These are phyloP conservation scores for Neurospora sp. DNA, from an alignment of 2,329 filamentous ascomycete species.

Conservation along the genomic window DNA sequence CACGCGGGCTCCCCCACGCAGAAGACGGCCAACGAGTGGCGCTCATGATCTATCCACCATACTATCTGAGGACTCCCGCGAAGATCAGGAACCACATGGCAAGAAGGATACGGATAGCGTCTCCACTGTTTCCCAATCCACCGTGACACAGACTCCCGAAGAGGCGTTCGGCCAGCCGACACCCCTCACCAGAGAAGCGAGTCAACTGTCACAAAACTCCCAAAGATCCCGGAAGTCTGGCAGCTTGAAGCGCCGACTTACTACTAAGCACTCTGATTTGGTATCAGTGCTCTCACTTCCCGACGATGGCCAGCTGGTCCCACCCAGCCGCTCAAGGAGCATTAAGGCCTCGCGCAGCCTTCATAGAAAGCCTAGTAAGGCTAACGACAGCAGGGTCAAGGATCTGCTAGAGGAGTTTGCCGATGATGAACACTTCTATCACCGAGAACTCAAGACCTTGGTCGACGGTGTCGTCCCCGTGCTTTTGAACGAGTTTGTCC, in stretches of 20 bases:
- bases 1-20: conserved; percentile 15
- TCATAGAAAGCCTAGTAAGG: conserved; percentile 58
- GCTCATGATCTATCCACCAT: conserved; percentile 48
- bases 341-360: conserved; percentile 70
- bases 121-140: conserved; percentile 39
- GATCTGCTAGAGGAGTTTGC: conserved; percentile 73
- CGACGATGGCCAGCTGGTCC: conserved; percentile 36
- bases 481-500: conserved; percentile 73
- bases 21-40: conserved; percentile 42
- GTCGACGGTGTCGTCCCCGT: conserved; percentile 95
- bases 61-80: conserved; percentile 38
- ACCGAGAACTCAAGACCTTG: conserved; percentile 80
- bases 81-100: conserved; percentile 17
- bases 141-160: conserved; percentile 36
- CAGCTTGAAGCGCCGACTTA: conserved; percentile 61
- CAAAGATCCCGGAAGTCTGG: conserved; percentile 27
- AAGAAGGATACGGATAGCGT: conserved; percentile 38
- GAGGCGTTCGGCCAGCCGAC: conserved; percentile 19
- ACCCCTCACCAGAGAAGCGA: conserved; percentile 36
- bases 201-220: conserved; percentile 20
- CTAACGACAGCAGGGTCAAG: conserved; percentile 57
- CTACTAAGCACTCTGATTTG: conserved; percentile 86
- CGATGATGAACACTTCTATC: conserved; percentile 79
- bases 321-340: conserved; percentile 52
- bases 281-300: conserved; percentile 83